Base-by-base conservation (phyloP, 495 filamentous ascomycete species). In the Neurospora cerealis region DNA sequence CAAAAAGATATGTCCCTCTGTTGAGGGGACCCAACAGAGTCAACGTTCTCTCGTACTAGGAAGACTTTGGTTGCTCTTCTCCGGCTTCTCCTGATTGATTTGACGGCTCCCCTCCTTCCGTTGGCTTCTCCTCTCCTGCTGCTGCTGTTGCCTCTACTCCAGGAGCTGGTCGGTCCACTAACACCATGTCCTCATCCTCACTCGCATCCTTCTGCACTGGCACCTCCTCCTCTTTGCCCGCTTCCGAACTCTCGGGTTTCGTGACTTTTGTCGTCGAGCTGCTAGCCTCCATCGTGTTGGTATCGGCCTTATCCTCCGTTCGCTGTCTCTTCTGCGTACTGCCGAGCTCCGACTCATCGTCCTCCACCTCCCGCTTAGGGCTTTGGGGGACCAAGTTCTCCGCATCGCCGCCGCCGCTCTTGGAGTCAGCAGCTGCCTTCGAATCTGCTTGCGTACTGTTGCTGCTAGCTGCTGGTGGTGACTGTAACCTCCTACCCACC, bases 281-380 rank as follows among this genome's bases (percentile, higher is more conserved):
- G 28, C 54, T 66, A 36, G 54, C 28, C 54, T 66, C 54, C 24
- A 15, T 34, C 11, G 28, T 66, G 54, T 4, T 34, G 0, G 28
- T 32, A 7, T 8, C 54, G 1, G 70, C 71, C 60, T 71, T 39
- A 21, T 80, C 83, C 69, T 83, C 83, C 72, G 80, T 85, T 0
- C 81, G n/a, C 24, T 75, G 54, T 34, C 54, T 66, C 74, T 86
- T 87, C 60, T 82, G 77, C 19, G 74, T 75, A 42, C 79, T 77
- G 15, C 72, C 78, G 0, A 69, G 74, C 24, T 79, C 83, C 8
- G 85, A 76, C 6, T 82, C 24, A 5, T 62, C 77, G 21, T 86
- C 85, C 42, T 82, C 83, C 0, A 85, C 84, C 46, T 87, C 86
- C 28, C 82, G 79, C 74, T 88, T 86, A 17, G 83, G 80, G 48